These are phyloP conservation scores for Carex pumila DNA, from an alignment of 176 grass and related monocot genomes.

Conservation along the genomic window DNA sequence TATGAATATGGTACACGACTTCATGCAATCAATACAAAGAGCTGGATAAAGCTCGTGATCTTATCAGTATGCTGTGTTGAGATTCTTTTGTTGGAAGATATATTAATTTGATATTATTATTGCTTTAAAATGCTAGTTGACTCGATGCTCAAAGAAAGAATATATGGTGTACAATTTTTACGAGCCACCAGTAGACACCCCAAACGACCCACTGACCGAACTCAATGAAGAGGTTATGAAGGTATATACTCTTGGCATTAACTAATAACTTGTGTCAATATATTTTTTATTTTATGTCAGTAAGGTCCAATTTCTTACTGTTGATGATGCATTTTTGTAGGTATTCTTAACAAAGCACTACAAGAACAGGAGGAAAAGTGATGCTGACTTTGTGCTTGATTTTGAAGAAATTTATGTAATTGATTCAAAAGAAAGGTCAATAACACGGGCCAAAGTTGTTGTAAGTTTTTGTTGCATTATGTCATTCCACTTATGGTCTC, in stretches of 20 bases:
- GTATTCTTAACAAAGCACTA: conserved; percentile 97
- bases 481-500: not conserved
- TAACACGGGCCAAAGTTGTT: conserved; percentile 79
- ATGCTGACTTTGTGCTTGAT: conserved; percentile 81
- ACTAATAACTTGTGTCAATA: not conserved
- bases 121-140: conserved; percentile 34
- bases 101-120: conserved; percentile 9
- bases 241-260: conserved; percentile 32
- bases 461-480: conserved; percentile 32
- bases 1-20: not conserved
- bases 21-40: not conserved
- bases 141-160: conserved; percentile 59
- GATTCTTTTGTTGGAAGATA: not conserved
- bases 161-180: conserved; percentile 46
- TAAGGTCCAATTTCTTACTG: not conserved
- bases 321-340: conserved; percentile 31
- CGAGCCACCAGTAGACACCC: conserved; percentile 72
- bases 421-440: conserved; percentile 82
- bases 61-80: not conserved
- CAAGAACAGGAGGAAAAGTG: conserved; percentile 59
- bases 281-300: not conserved
- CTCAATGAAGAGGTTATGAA: conserved; percentile 69
- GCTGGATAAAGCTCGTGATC: no score
- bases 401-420: conserved; percentile 99
- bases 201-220: conserved; percentile 66